These are phyloP conservation scores for Cryptococcus sp. DNA, from an alignment of 1,284 basidiomycete genomes.

Conservation along the genomic window DNA sequence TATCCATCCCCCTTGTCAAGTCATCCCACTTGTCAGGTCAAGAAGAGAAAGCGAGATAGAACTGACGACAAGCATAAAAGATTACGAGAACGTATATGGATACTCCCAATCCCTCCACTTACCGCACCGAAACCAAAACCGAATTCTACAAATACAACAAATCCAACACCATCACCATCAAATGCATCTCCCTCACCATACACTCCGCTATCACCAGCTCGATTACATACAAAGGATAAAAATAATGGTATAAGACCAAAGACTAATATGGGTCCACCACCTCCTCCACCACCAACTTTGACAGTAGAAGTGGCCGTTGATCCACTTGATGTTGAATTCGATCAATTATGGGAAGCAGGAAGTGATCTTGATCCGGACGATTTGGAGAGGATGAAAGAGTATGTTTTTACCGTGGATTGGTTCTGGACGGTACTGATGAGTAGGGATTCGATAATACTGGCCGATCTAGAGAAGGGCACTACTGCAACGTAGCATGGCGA, in stretches of 20 bases:
- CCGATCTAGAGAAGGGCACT: no score
- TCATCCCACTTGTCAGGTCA: background rate
- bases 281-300: constrained; percentile 19
- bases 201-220: constrained; percentile 26
- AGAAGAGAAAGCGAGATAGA: background rate
- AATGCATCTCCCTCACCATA: constrained; percentile 27
- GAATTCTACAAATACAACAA: constrained; percentile 3
- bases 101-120: constrained; percentile 55
- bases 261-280: constrained; percentile 16
- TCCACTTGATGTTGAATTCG: constrained; percentile 79
- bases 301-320: constrained; percentile 48
- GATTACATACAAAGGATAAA: constrained; percentile 27
- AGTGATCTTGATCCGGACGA: constrained; percentile 87
- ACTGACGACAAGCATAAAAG: constrained; percentile 64
- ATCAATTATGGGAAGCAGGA: constrained; percentile 85
- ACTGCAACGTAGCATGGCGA: no score
- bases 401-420: constrained; percentile 12
- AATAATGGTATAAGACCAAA: constrained; percentile 1
- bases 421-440: background rate
- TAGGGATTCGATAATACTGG: background rate
- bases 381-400: constrained; percentile 35
- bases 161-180: constrained; percentile 15
- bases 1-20: background rate
- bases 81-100: constrained; percentile 86
- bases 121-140: constrained; percentile 5